Evolutionary conservation across 805 yeast genomes (phyloP), one percentile per base, ranked within the genome.

Genomic region (Hanseniaspora vineae): DNA sequence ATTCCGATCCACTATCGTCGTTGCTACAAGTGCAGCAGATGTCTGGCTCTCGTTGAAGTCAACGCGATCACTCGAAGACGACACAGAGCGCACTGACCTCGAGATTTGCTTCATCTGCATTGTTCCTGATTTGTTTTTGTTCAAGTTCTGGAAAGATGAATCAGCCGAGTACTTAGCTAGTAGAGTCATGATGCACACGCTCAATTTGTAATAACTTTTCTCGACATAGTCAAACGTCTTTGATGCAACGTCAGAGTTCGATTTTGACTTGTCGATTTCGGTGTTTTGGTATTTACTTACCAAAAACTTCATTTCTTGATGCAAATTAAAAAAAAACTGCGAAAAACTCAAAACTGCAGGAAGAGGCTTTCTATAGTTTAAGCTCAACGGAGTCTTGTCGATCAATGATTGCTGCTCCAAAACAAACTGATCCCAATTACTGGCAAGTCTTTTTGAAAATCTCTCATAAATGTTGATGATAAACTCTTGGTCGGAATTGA

Each of bases 401-500:
- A 78, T 67, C 14, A 57, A 52, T 31, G 68, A 64, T 6, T 75
- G 62, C 58, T 84, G 86, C n/a, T 64, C 65, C 15, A 73, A 75
- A 20, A 81, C 62, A 51, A 75, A 77, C 51, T 74, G 75, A 17
- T 65, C 64, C 95, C 95, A 86, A 15, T 68, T 66, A 35, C 62
- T 63, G 39, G 64, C 65, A 42, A 78, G 66, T 58, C 74, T 75
- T 31, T 77, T 77, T n/a, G 68, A 64, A 5, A 79, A 53, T 50
- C 75, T 76, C 32, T 67, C 69, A 51, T 81, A 66, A 46, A 72
- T 67, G 39, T 72, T 69, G 50, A 75, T 66, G 18, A 74, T 64
- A 54, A 73, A 85, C 52, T 84, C 95, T 57, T 81, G 88, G 58
- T 77, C 75, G 1, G 81, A 68, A 9, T 75, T 64, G 10, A 72